Evolutionary conservation across 306 rosid species (phyloP), one percentile per base, ranked within the genome.

Genomic region (Astragalus membranaceus): DNA sequence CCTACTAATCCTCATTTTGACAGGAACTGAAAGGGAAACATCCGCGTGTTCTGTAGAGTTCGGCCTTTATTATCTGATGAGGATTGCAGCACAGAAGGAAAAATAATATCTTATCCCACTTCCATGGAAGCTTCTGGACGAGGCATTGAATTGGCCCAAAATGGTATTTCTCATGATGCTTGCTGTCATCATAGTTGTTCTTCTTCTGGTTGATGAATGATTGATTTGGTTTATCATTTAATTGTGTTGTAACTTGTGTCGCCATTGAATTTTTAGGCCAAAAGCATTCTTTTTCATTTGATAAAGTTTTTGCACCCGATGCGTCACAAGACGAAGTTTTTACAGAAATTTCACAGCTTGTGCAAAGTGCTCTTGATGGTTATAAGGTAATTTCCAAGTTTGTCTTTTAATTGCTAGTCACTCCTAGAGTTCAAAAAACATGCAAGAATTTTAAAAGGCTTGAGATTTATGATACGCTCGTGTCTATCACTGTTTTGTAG

Each of bases 341-440:
- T 64, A 90, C 84, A 6, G 97, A 94, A 80, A 91, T 94, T 72
- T 88, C 99, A 14, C 99, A 94, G 81, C 99, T 94, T 17, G 99
- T 94, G 43, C 99, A 94, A 82, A 94, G 99, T 81, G 99, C 99
- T 69, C 95, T 94, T 29, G 97, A 94, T 79, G 99, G 99, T 81
- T 94, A 94, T 61, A 94, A 94, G 99, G 99, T 94, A 80, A 82
- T 84, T 30, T 46, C 14, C 39, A 29, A 52, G 64, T 58, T 56
- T 57, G 29, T 49, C 55, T 54, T 67, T 69, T 70, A 20, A 41
- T 23, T 56, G 9, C 50, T 46, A 20, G 73, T 41, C 33, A 14
- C 44, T n/a, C 20, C 16, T n/a, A 16, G 77, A 51, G 60, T 32
- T 10, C 4, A 36, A 10, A 30, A 9, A 39, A 52, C 15, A 63